Percentiles rank a stretch among this genome's conserved stretches.
These are phyloP conservation scores for Cryoendolithus antarcticus DNA, from an alignment of 2,329 filamentous ascomycete species.

Conservation along the genomic window DNA sequence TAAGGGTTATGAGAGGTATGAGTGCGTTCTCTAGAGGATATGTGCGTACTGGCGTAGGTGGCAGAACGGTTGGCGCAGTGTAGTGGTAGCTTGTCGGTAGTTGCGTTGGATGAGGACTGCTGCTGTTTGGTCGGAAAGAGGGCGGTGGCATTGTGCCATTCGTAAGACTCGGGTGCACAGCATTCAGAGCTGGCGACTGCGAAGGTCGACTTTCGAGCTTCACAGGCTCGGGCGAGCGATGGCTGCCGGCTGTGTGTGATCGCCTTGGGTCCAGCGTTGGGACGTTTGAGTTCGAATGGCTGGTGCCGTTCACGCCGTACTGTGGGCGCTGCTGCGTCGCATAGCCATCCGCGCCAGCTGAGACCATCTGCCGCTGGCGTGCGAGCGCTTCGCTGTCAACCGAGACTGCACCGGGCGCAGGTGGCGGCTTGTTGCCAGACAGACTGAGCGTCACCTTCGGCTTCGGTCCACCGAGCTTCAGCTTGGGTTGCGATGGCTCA, in stretches of 20 bases:
- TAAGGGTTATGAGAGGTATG: slow-evolving; percentile 52
- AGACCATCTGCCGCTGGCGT: slow-evolving; percentile 40
- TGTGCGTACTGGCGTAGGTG: slow-evolving; percentile 13
- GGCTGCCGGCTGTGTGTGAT: no score
- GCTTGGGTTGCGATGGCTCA: slow-evolving; percentile 62
- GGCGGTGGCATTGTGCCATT: slow-evolving; percentile 23
- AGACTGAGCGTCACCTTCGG: slow-evolving; percentile 27
- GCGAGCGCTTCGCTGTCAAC: slow-evolving; percentile 44
- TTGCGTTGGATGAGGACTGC: slow-evolving; percentile 13
- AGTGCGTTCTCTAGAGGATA: slow-evolving; percentile 46
- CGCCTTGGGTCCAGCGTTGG: slow-evolving; percentile 12
- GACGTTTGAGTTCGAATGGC: slow-evolving; percentile 21
- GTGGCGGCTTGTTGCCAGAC: slow-evolving; percentile 20
- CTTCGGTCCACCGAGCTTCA: slow-evolving; percentile 52
- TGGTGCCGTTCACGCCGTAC: slow-evolving; percentile 15
- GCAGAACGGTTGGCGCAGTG: slow-evolving; percentile 26
- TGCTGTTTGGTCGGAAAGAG: slow-evolving; percentile 15
- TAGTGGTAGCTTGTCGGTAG: slow-evolving; percentile 19
- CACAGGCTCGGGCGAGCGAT: slow-evolving; percentile 16
- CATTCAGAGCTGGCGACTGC: slow-evolving; percentile 32
- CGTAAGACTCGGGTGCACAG: slow-evolving; percentile 15
- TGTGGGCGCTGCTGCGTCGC: slow-evolving; percentile 15
- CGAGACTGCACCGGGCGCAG: slow-evolving; percentile 36
- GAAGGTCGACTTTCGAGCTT: slow-evolving; percentile 27
- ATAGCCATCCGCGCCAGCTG: slow-evolving; percentile 35